Evolutionary conservation across 2,329 filamentous ascomycete species (phyloP).

Genomic region (Grosmannia clavigera): DNA sequence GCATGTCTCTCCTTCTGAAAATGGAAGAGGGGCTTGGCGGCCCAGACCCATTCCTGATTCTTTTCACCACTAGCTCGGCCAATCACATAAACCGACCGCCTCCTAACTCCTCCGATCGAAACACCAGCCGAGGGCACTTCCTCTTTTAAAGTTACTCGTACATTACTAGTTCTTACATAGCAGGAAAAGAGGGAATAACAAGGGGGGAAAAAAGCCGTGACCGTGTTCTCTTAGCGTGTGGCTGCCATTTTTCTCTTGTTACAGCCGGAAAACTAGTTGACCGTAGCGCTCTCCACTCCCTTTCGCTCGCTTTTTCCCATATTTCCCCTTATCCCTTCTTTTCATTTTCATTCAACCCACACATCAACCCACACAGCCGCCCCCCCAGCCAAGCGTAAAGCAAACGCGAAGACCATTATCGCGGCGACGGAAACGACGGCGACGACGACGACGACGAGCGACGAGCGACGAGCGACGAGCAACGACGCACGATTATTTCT

Average conservation of each 20-base stretch:
- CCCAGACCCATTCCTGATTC: neutral
- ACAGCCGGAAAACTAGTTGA: neutral
- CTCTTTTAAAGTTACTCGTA: neutral
- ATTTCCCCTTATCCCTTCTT: neutral
- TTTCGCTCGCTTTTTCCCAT: neutral
- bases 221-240: neutral
- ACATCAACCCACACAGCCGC: neutral
- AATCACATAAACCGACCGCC: conserved; percentile 5
- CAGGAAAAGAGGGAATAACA: neutral
- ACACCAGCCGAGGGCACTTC: conserved; percentile 9
- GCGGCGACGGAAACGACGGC: neutral
- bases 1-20: neutral
- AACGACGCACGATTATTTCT: neutral
- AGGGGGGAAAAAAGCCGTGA: neutral
- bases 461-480: neutral
- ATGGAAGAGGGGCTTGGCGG: neutral
- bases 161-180: too few species aligned
- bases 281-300: neutral
- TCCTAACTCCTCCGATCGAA: conserved; percentile 12
- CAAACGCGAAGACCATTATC: neutral
- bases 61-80: conserved; percentile 2
- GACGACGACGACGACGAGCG: neutral
- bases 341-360: neutral
- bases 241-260: neutral
- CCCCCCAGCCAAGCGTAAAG: neutral